Base-by-base conservation (phyloP, 1,284 basidiomycete species). In the Inonotus hispidus region DNA sequence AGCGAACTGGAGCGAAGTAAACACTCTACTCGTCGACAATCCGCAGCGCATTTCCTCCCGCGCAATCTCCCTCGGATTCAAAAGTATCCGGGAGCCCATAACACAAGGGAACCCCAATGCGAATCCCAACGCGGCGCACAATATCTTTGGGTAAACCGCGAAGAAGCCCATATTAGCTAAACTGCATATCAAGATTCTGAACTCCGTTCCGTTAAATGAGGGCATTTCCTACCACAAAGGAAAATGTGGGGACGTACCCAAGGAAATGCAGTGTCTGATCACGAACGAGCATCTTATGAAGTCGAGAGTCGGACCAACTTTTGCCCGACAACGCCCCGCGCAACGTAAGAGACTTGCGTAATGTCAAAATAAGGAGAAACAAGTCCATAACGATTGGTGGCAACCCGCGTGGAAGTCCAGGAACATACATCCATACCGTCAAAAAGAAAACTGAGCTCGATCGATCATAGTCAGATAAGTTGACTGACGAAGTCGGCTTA, bases 211-310 rank as follows among this genome's bases (percentile, higher is more conserved):
- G 41, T 1, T 43, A 4, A 3, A 47, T 32, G 41, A 49, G 35
- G 8, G 13, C 39, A 23, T 23, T 3, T 49, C 23, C 23, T 4
- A 7, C 11, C 13, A 47, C 21, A 27, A 21, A 47, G 55, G 43
- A n/a, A 32, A 32, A 8, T 4, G 41, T 7, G n/a, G n/a, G 41
- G 37, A 25, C 59, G 27, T 29, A 61, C 59, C 59, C 59, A 11
- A 52, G 16, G n/a, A 61, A 61, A 37, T 61, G 56, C 14, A 61
- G 53, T 21, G 55, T 46, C 38, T 56, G 54, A 45, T 61, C 59
- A 25, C 55, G 59, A 10, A 56, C 59, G 13, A 61, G 41, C 14
- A 46, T 56, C 16, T 32, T 37, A 38, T 54, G 45, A 25, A 61
- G 46, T 19, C 47, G 53, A 3, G 39, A 35, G 8, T 56, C 54